Evolutionary conservation across 2,329 filamentous ascomycete genomes (phyloP).

Genomic region (Cladosporium sphaerospermum): DNA sequence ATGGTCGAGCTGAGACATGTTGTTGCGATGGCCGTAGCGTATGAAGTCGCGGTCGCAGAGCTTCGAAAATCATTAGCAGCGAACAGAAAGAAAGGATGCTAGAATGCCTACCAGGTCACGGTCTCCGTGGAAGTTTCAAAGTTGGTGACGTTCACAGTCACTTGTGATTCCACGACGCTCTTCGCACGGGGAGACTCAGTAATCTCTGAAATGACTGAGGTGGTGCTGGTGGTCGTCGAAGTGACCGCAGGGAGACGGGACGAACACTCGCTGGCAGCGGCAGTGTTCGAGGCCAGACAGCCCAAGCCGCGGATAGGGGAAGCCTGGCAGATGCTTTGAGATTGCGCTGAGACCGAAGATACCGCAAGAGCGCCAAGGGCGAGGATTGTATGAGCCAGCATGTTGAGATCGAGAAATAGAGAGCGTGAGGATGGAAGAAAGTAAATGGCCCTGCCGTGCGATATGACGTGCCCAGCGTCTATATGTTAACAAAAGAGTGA

Average conservation of each 20-base stretch:
- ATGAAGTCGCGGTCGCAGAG: not conserved
- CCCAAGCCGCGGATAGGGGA: constrained; percentile 5
- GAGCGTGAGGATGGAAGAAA: not conserved
- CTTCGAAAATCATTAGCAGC: not conserved
- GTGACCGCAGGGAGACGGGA: constrained; percentile 1
- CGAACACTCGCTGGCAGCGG: constrained; percentile 9
- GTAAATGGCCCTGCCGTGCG: constrained; percentile 8
- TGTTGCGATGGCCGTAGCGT: constrained; percentile 4
- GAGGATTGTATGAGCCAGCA: constrained; percentile 5
- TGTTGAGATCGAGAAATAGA: not conserved
- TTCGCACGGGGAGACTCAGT: not conserved
- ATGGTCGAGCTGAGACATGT: not conserved
- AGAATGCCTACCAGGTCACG: not conserved
- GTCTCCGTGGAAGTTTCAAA: constrained; percentile 3
- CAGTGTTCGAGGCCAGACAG: constrained; percentile 8
- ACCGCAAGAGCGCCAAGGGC: constrained; percentile 7
- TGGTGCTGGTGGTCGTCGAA: constrained; percentile 3
- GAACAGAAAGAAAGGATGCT: too few species aligned
- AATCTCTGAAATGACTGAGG: constrained; percentile 6
- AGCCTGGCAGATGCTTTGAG: not conserved
- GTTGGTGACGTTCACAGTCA: constrained; percentile 4
- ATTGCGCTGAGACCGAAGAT: constrained; percentile 8
- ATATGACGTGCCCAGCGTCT: constrained; percentile 8
- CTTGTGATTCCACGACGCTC: not conserved
- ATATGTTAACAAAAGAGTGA: constrained; percentile 5